phyloP scores from a whole-genome alignment of 768 basidiomycete genomes.

The Naganishia vishniacii region DNA sequence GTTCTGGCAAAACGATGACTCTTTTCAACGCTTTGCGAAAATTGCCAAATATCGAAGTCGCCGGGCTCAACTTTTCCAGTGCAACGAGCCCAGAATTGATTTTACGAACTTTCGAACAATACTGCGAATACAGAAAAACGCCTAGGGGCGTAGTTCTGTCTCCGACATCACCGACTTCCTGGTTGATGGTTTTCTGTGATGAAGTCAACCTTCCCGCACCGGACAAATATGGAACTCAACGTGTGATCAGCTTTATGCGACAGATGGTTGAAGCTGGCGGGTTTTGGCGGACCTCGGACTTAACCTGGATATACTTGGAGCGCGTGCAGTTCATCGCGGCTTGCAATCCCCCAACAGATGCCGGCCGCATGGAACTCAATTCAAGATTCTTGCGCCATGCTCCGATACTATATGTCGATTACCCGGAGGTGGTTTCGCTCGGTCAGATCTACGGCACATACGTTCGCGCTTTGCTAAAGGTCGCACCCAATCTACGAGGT shows the following conservation, averaged over 20 bases:
- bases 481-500: slow-evolving; percentile 83
- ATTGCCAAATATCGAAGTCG: slow-evolving; percentile 96
- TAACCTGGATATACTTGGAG: slow-evolving; percentile 95
- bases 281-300: slow-evolving; percentile 88
- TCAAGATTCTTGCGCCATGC: slow-evolving; percentile 97
- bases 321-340: slow-evolving; percentile 99
- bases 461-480: slow-evolving; percentile 90
- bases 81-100: slow-evolving; percentile 97
- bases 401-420: slow-evolving; percentile 97
- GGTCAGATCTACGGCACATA: slow-evolving; percentile 99
- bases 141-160: slow-evolving; percentile 95
- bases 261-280: slow-evolving; percentile 92
- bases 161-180: slow-evolving; percentile 88
- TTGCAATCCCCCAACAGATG: slow-evolving; percentile 98
- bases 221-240: slow-evolving; percentile 97
- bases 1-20: slow-evolving; percentile 99
- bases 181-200: slow-evolving; percentile 99
- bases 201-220: slow-evolving; percentile 96
- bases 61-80: slow-evolving; percentile 97
- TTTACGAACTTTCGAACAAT: slow-evolving; percentile 98
- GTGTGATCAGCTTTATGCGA: slow-evolving; percentile 95
- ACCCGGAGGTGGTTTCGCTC: slow-evolving; percentile 91
- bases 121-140: slow-evolving; percentile 97
- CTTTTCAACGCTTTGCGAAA: slow-evolving; percentile 95
- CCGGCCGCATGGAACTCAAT: slow-evolving; percentile 94